These are phyloP conservation scores for Escovopsis weberi DNA, from an alignment of 2,329 filamentous ascomycete species.

Conservation along the genomic window DNA sequence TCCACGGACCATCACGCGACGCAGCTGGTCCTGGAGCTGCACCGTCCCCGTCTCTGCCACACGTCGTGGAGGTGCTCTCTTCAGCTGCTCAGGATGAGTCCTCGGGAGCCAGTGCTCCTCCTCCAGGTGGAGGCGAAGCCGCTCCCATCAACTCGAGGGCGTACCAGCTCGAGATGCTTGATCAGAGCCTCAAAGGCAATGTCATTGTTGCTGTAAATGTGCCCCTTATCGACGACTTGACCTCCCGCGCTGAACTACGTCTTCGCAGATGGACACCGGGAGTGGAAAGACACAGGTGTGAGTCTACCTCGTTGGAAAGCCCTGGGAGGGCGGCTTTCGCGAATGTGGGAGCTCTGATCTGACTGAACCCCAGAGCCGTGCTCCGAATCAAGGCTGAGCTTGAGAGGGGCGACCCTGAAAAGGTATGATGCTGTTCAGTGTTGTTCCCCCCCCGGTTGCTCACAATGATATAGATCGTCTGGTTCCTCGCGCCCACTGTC, in stretches of 20 bases:
- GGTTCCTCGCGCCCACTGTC: constrained; percentile 62
- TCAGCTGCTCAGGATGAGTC: constrained; percentile 4
- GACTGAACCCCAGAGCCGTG: constrained; percentile 38
- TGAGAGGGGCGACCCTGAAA: constrained; percentile 33
- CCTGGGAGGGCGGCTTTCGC: background rate
- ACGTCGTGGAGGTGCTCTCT: constrained; percentile 3
- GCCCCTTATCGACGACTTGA: background rate
- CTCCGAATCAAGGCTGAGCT: constrained; percentile 53
- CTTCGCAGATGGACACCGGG: constrained; percentile 63
- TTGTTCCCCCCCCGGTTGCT: background rate
- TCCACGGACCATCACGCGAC: too few species aligned
- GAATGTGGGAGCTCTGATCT: background rate
- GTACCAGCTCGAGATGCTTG: constrained; percentile 66
- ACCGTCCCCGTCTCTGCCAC: background rate
- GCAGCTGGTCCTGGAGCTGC: too few species aligned
- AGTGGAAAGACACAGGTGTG: constrained; percentile 69
- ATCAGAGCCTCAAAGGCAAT: constrained; percentile 52
- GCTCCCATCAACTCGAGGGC: constrained; percentile 33
- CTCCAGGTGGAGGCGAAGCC: constrained; percentile 4
- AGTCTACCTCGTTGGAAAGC: constrained; percentile 13
- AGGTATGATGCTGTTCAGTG: constrained; percentile 27
- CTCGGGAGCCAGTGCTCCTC: constrained; percentile 1
- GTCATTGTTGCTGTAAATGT: constrained; percentile 52
- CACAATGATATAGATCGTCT: constrained; percentile 36
- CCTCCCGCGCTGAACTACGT: background rate